phyloP scores from a whole-genome alignment of 345 rosid genomes.

The Salix arbutifolia region DNA sequence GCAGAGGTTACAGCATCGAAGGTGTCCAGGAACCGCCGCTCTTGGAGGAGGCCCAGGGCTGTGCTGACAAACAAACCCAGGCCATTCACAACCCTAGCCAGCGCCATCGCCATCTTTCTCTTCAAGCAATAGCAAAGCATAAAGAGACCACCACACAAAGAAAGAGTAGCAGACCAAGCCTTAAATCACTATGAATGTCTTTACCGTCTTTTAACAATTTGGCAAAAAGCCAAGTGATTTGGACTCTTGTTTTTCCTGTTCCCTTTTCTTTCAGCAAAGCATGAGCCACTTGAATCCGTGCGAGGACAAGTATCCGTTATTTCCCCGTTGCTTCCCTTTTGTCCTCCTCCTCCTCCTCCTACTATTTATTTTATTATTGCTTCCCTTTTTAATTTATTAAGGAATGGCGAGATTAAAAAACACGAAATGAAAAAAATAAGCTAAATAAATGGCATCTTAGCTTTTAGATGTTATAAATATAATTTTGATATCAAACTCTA shows the following conservation, averaged over 20 bases:
- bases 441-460: no score
- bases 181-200: not conserved
- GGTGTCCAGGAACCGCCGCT: constrained; percentile 26
- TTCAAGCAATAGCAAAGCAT: not conserved
- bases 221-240: not conserved
- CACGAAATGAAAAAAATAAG: no score
- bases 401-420: no score
- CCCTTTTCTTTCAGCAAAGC: no score
- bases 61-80: constrained; percentile 27
- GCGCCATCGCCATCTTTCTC: constrained; percentile 33
- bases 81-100: constrained; percentile 32
- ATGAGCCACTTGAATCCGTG: no score
- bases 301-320: not conserved
- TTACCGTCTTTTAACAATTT: not conserved
- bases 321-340: constrained; percentile 5
- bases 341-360: no score
- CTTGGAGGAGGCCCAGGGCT: constrained; percentile 34
- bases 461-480: no score
- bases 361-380: no score
- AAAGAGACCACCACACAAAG: not conserved
- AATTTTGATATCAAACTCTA: no score
- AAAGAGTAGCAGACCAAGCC: not conserved
- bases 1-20: constrained; percentile 33
- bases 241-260: no score
- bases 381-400: no score